A percentile compares a stretch with the other conserved stretches of the same genome.
Evolutionary conservation across 768 basidiomycete genomes (phyloP).

Genomic region (Russula earlei): DNA sequence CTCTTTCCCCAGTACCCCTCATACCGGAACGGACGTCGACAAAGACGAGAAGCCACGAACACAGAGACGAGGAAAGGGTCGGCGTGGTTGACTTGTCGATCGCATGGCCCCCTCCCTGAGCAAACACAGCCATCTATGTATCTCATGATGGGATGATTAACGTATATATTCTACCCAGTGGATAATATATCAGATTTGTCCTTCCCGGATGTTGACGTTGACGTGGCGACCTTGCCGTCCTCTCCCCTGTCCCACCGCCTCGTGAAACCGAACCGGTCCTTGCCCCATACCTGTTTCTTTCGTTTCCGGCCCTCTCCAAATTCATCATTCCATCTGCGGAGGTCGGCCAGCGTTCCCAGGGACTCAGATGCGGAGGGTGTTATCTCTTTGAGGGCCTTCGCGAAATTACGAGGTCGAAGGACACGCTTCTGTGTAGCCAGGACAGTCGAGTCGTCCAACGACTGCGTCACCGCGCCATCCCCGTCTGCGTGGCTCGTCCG

Average conservation of each 20-base stretch:
- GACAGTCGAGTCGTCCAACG: not conserved
- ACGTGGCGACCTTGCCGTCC: slow-evolving; percentile 36
- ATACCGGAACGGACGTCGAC: slow-evolving; percentile 35
- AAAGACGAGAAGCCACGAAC: slow-evolving; percentile 32
- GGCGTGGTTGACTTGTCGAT: slow-evolving; percentile 4
- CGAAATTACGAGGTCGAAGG: slow-evolving; percentile 58
- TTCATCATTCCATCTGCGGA: slow-evolving; percentile 88
- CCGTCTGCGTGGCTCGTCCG: not conserved
- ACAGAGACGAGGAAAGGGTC: slow-evolving; percentile 20
- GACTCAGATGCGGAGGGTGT: slow-evolving; percentile 83
- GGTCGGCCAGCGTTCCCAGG: slow-evolving; percentile 60
- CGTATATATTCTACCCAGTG: slow-evolving; percentile 3
- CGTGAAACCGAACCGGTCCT: slow-evolving; percentile 80
- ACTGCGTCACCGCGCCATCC: not conserved
- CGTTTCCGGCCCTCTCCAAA: slow-evolving; percentile 78
- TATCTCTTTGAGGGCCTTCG: slow-evolving; percentile 80
- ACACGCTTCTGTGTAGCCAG: slow-evolving; percentile 27
- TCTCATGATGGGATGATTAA: not conserved
- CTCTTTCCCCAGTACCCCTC: slow-evolving; percentile 23
- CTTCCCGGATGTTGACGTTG: slow-evolving; percentile 18
- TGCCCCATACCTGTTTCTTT: slow-evolving; percentile 75
- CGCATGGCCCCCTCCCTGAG: not conserved
- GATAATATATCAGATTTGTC: slow-evolving; percentile 6
- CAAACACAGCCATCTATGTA: not conserved
- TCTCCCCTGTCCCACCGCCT: slow-evolving; percentile 33